These are phyloP conservation scores for maize (Zea mays) DNA, from an alignment of 176 grass and related monocot species.

Conservation along the genomic window Zm-B73-REFERENCE-NAM-5.0 NC_050098.1:204803501-204804000, in stretches of 20 bases:
- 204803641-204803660: slow-evolving; percentile 93
- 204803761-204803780: slow-evolving; percentile 83
- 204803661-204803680: slow-evolving; percentile 92
- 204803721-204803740: slow-evolving; percentile 82
- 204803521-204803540: slow-evolving; percentile 90
- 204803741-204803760: slow-evolving; percentile 78
- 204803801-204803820: slow-evolving; percentile 71
- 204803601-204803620: slow-evolving; percentile 99
- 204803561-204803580: slow-evolving; percentile 90
- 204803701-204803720: slow-evolving; percentile 91
- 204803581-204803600: slow-evolving; percentile 95
- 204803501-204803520: slow-evolving; percentile 69
- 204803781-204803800: slow-evolving; percentile 93
- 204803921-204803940: not conserved
- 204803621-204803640: slow-evolving; percentile 93
- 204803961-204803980: not conserved
- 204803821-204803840: slow-evolving; percentile 43
- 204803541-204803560: slow-evolving; percentile 80
- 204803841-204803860: not conserved
- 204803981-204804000: not conserved
- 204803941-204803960: not conserved
- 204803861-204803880: not conserved
- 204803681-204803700: slow-evolving; percentile 86
- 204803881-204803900: not conserved
- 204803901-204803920: not conserved